Base-by-base conservation (phyloP, 1,284 basidiomycete genomes). In the Melampsora larici-populina region DNA sequence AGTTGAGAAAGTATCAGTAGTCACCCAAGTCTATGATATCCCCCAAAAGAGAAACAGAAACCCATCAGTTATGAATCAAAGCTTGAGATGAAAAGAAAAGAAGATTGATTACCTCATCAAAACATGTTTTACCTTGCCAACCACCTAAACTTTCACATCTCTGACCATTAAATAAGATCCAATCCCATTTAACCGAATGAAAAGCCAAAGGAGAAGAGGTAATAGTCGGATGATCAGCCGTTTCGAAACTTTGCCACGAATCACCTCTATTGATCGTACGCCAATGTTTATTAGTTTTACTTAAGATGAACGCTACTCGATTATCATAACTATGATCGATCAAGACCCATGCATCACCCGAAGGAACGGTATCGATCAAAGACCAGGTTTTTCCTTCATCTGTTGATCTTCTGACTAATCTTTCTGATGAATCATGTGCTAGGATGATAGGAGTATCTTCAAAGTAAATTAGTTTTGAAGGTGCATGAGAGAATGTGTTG, bases 301-400 rank as follows among this genome's bases (percentile, higher is more conserved):
- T 91, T 79, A 97, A 85, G 36, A 91, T 89, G 83, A 95, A 97
- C 0, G 92, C 94, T 82, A 89, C 89, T 78, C 87, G 85, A 80
- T 89, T 92, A 83, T 94, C 88, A 82, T 91, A 90, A 1, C 96
- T 95, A 83, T 98, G 96, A 79, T 91, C 89, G 76, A 98, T 86
- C 70, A 98, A 89, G 86, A 92, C 89, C 9, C 86, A 82, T 0
- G 91, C 90, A 71, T 88, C 85, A 36, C 90, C 90, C 65, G 84
- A 81, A 0, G 89, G 89, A 66, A 96, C 88, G 65, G 86, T 89
- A 0, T 87, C 85, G 69, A 91, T 89, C 68, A 82, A 83, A 0
- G 83, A 84, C 94, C 94, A 98, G 0, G 85, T 85, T 85, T 90
- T 94, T 70, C 96, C 96, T 85, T 99, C 96, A 82, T 98, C 89